These are phyloP conservation scores for Cinnamomum micranthum DNA, from an alignment of 164 flowering plant species.

Conservation along the genomic window DNA sequence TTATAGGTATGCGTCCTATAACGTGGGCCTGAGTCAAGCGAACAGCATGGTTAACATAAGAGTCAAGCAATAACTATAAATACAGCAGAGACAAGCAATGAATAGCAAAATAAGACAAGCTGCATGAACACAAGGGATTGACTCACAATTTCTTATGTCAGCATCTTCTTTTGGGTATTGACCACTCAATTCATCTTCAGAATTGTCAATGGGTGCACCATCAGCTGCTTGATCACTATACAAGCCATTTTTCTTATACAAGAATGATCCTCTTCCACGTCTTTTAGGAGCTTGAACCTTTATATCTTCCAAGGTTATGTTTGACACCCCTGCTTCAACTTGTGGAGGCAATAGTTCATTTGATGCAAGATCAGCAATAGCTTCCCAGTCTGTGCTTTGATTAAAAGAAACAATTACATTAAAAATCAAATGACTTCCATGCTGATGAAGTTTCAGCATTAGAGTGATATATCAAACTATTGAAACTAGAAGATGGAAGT, in stretches of 20 bases:
- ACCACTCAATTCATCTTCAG: slow-evolving; percentile 28
- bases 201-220: slow-evolving; percentile 19
- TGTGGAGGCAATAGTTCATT: slow-evolving; percentile 42
- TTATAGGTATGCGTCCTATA: no score
- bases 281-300: slow-evolving; percentile 42
- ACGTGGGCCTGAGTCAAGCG: no score
- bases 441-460: background rate
- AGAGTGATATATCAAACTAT: background rate
- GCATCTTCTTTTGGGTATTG: slow-evolving; percentile 19
- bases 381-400: slow-evolving; percentile 77
- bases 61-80: background rate
- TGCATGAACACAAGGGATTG: background rate
- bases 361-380: slow-evolving; percentile 65
- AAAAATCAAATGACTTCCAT: background rate
- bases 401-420: background rate
- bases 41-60: background rate
- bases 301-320: slow-evolving; percentile 46
- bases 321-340: slow-evolving; percentile 35
- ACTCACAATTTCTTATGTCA: slow-evolving; percentile 43
- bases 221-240: slow-evolving; percentile 57
- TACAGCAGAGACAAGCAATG: background rate
- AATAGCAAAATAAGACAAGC: background rate
- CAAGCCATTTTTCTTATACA: slow-evolving; percentile 52
- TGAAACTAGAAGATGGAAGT: background rate
- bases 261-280: slow-evolving; percentile 87